phyloP scores from a whole-genome alignment of 73 alveolate species.

The Symbiodinium natans region DNA sequence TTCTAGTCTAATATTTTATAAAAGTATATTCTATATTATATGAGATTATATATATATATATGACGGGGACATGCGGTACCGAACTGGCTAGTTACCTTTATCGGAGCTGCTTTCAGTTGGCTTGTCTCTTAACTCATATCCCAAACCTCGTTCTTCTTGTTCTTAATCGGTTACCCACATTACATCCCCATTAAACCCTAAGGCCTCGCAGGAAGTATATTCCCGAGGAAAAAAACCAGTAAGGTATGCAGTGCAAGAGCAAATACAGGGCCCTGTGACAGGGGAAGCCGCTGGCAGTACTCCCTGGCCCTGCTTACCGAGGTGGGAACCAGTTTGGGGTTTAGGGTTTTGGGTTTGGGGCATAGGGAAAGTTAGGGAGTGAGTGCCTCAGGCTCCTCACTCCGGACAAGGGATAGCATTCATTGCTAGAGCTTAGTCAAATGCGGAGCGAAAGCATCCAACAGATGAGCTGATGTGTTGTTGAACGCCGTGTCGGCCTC shows the following conservation, averaged over 20 bases:
- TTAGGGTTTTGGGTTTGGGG: too few relatives aligned
- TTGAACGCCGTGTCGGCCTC: not conserved
- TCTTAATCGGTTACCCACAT: too few relatives aligned
- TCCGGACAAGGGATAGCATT: too few relatives aligned
- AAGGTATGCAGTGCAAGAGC: too few relatives aligned
- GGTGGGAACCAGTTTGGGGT: not conserved
- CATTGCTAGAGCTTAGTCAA: too few relatives aligned
- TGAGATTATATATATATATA: too few relatives aligned
- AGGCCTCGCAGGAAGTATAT: too few relatives aligned
- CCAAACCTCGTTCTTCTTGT: not conserved
- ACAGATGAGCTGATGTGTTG: not conserved
- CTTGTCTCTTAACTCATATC: not conserved
- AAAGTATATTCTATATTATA: too few relatives aligned
- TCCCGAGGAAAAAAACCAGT: too few relatives aligned
- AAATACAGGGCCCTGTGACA: too few relatives aligned
- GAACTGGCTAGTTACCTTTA: not conserved
- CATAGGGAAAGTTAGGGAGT: not conserved
- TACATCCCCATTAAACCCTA: not conserved
- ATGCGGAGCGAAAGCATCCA: not conserved
- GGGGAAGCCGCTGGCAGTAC: slow-evolving; percentile 17
- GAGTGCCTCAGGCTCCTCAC: too few relatives aligned
- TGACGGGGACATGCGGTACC: not conserved
- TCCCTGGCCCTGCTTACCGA: not conserved
- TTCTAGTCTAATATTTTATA: too few relatives aligned
- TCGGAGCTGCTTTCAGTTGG: not conserved